Conservation (phyloP, 805 yeast species). For the Grigorovia jiainica region DNA sequence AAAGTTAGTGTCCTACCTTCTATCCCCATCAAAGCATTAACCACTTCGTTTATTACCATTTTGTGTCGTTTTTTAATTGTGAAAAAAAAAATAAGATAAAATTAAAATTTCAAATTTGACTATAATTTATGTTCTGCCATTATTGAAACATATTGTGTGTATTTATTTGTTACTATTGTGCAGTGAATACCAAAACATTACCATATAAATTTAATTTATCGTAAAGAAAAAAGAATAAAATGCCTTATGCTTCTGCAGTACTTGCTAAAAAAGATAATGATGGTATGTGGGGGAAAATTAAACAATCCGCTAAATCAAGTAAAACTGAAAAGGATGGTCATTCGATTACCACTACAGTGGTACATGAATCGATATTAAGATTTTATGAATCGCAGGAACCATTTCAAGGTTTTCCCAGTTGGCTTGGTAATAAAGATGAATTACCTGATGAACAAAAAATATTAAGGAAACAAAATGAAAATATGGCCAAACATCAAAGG, state of each 20-base stretch:
- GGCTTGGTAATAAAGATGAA: constrained; percentile 30
- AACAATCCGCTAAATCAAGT: constrained; percentile 23
- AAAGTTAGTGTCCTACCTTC: too few relatives aligned
- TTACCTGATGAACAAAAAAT: constrained; percentile 26
- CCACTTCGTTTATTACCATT: too few relatives aligned
- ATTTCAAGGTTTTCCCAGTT: constrained; percentile 29
- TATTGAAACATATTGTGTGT: too few relatives aligned
- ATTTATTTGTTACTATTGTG: too few relatives aligned
- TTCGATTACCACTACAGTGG: constrained; percentile 33
- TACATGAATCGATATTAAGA: constrained; percentile 36
- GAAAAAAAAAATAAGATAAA: too few relatives aligned
- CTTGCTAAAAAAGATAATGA: constrained; percentile 12
- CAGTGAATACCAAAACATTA: neutral
- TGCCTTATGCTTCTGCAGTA: constrained; percentile 1
- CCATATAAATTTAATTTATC: neutral
- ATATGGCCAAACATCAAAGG: constrained; percentile 7
- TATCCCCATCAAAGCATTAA: too few relatives aligned
- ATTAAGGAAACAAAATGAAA: constrained; percentile 19
- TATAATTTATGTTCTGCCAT: too few relatives aligned
- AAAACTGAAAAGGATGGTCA: constrained; percentile 36
- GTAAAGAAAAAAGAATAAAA: too few relatives aligned
- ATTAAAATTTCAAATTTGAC: too few relatives aligned
- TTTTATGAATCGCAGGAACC: constrained; percentile 30
- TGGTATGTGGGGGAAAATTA: constrained; percentile 26
- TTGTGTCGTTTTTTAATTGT: too few relatives aligned